Conservation (phyloP, 2,329 filamentous ascomycete genomes). For the Colletotrichum higginsianum region DNA sequence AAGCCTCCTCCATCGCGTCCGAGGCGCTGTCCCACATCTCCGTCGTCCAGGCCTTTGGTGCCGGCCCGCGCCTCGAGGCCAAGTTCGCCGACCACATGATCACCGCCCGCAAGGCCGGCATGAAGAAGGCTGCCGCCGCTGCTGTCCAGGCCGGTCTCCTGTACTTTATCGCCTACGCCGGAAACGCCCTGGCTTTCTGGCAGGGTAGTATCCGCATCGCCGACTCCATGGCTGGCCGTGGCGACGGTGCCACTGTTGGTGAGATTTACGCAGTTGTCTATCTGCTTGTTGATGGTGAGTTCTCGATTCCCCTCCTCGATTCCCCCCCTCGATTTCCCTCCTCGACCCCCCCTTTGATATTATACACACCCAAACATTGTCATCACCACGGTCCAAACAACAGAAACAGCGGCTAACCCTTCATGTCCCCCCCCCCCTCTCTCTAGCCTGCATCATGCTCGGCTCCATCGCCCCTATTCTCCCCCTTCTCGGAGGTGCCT, state of each 20-base stretch:
- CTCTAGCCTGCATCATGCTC: slow-evolving; percentile 66
- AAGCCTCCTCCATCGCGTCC: slow-evolving; percentile 74
- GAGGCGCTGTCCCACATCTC: slow-evolving; percentile 73
- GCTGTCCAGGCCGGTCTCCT: slow-evolving; percentile 73
- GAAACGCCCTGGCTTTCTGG: slow-evolving; percentile 77
- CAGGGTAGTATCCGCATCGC: slow-evolving; percentile 66
- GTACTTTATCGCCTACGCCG: slow-evolving; percentile 76
- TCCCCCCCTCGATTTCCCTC: no score
- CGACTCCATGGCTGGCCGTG: slow-evolving; percentile 46
- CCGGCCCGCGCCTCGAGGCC: slow-evolving; percentile 70
- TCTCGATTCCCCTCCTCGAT: no score
- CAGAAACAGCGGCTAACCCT: slow-evolving; percentile 28
- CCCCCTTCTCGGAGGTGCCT: slow-evolving; percentile 69
- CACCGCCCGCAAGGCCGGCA: slow-evolving; percentile 61
- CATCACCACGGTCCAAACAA: slow-evolving; percentile 12
- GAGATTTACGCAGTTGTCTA: slow-evolving; percentile 70
- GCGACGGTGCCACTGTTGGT: slow-evolving; percentile 59
- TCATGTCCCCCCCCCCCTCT: slow-evolving; percentile 39
- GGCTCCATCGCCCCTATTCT: slow-evolving; percentile 72
- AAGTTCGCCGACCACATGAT: slow-evolving; percentile 63
- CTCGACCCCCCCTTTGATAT: no score
- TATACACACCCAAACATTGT: no score
- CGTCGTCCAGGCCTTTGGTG: slow-evolving; percentile 76
- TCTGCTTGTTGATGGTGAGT: slow-evolving; percentile 64
- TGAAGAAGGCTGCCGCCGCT: slow-evolving; percentile 70